These are phyloP conservation scores for Epithemia pelagica DNA, from an alignment of 108 stramenopile genomes.

Conservation along the genomic window DNA sequence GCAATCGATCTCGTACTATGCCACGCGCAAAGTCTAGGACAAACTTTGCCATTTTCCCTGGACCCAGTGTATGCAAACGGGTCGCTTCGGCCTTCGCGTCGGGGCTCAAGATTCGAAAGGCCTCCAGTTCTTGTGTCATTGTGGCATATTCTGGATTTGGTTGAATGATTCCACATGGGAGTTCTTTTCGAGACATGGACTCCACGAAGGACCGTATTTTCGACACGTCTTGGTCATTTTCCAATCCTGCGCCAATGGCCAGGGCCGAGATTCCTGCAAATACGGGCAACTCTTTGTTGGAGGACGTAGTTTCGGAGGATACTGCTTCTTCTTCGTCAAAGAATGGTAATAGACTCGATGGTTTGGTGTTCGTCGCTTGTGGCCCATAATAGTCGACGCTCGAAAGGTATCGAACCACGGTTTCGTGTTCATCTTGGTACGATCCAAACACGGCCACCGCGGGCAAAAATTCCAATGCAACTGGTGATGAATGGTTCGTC, in stretches of 20 bases:
- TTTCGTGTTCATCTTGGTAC: slow-evolving; percentile 45
- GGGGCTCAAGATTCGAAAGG: slow-evolving; percentile 39
- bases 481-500: background rate
- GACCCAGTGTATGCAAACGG: slow-evolving; percentile 43
- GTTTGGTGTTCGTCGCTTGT: slow-evolving; percentile 28
- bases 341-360: slow-evolving; percentile 48
- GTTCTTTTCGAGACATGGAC: slow-evolving; percentile 10
- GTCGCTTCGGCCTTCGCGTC: slow-evolving; percentile 37
- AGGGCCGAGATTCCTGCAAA: slow-evolving; percentile 37
- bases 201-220: slow-evolving; percentile 44
- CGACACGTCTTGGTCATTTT: slow-evolving; percentile 34
- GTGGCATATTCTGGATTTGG: slow-evolving; percentile 49
- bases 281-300: background rate
- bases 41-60: slow-evolving; percentile 73
- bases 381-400: slow-evolving; percentile 58
- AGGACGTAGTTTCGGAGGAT: slow-evolving; percentile 8
- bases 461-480: slow-evolving; percentile 48
- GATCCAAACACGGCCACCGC: slow-evolving; percentile 66
- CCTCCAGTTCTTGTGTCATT: slow-evolving; percentile 60
- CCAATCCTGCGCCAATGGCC: slow-evolving; percentile 48
- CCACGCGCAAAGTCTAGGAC: slow-evolving; percentile 18
- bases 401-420: slow-evolving; percentile 46
- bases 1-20: slow-evolving; percentile 15
- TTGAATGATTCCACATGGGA: slow-evolving; percentile 31
- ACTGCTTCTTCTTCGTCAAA: slow-evolving; percentile 25